A percentile compares a stretch with the other conserved stretches of the same genome.
phyloP scores from a whole-genome alignment of 1,284 basidiomycete genomes.

The Agroathelia rolfsii region DNA sequence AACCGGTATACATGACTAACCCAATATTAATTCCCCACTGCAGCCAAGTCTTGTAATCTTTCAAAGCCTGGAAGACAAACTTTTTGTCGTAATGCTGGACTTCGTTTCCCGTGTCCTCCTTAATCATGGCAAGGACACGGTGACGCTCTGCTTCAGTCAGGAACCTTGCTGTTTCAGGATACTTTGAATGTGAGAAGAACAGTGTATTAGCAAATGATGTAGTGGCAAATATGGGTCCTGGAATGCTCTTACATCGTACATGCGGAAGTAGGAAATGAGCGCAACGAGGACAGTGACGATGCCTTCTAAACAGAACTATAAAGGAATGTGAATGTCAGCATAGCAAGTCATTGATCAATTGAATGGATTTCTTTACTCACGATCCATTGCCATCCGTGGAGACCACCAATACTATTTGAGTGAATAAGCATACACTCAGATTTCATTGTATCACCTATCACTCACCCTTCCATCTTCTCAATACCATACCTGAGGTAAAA shows the following conservation, averaged over 20 bases:
- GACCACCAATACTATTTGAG: slow-evolving; percentile 22
- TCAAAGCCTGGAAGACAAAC: slow-evolving; percentile 30
- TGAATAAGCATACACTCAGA: neutral
- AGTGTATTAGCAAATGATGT: neutral
- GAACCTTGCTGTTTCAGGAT: slow-evolving; percentile 33
- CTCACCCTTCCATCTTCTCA: slow-evolving; percentile 27
- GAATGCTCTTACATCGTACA: slow-evolving; percentile 31
- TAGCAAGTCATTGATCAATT: slow-evolving; percentile 14
- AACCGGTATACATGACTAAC: slow-evolving; percentile 20
- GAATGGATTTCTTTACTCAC: slow-evolving; percentile 24
- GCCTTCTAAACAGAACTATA: slow-evolving; percentile 25
- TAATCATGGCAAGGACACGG: slow-evolving; percentile 20
- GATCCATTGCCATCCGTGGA: slow-evolving; percentile 38
- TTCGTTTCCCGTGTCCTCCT: slow-evolving; percentile 19
- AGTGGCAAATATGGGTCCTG: neutral
- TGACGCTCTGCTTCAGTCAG: slow-evolving; percentile 26
- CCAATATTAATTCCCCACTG: slow-evolving; percentile 35
- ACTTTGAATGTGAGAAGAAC: no score
- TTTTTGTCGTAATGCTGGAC: slow-evolving; percentile 24
- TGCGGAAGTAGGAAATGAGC: slow-evolving; percentile 28
- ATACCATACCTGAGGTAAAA: slow-evolving; percentile 18
- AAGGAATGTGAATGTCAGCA: neutral
- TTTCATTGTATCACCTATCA: neutral
- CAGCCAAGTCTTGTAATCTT: slow-evolving; percentile 34
- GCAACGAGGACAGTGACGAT: slow-evolving; percentile 28